phyloP scores from a whole-genome alignment of 2,329 filamentous ascomycete genomes.

The Dichotomopilus funicola region DNA sequence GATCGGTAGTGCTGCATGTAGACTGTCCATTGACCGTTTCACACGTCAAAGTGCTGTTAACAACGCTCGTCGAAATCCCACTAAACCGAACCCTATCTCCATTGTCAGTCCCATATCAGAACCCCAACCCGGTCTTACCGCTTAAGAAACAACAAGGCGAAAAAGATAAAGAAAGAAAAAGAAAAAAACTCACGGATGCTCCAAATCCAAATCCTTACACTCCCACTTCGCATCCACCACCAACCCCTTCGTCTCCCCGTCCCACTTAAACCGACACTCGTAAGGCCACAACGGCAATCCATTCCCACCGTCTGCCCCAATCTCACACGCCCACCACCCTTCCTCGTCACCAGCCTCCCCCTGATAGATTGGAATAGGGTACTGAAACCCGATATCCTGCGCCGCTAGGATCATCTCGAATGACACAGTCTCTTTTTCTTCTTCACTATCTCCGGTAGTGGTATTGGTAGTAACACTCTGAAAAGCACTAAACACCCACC shows the following conservation, averaged over 20 bases:
- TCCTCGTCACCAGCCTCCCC: not conserved
- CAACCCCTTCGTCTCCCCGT: constrained; percentile 11
- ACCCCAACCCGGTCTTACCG: no score
- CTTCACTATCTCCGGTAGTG: not conserved
- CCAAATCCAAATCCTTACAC: constrained; percentile 21
- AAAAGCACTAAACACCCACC: constrained; percentile 20
- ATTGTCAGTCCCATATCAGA: not conserved
- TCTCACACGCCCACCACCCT: constrained; percentile 19
- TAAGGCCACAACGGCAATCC: constrained; percentile 20
- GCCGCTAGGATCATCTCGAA: constrained; percentile 21
- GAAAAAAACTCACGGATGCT: constrained; percentile 18
- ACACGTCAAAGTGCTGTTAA: constrained; percentile 15
- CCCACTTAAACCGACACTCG: constrained; percentile 17
- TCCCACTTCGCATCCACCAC: constrained; percentile 21
- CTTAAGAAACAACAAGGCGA: no score
- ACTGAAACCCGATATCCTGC: constrained; percentile 16
- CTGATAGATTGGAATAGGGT: constrained; percentile 18
- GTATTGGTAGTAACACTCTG: not conserved
- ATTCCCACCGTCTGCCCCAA: constrained; percentile 14
- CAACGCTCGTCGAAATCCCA: constrained; percentile 16
- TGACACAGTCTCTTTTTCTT: constrained; percentile 4
- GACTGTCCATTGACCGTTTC: constrained; percentile 3
- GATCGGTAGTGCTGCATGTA: constrained; percentile 12
- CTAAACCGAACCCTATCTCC: constrained; percentile 19
- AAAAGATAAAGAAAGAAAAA: not conserved